Base-by-base conservation (phyloP, 371 early-diverging fungal genomes). In the Rhizomucor miehei region DNA sequence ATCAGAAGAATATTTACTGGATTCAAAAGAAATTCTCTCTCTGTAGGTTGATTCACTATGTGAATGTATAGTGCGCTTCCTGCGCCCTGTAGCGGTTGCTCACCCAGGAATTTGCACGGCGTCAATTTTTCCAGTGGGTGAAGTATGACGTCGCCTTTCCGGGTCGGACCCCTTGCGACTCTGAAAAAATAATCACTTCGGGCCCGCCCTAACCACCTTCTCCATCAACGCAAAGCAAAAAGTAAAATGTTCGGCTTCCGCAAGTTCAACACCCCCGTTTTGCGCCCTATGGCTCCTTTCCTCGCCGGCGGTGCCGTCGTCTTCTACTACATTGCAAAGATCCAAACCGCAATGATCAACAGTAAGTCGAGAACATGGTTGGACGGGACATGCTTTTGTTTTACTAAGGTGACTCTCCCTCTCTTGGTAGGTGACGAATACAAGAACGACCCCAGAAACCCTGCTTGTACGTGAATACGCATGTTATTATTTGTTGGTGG, bases 371-470 rank as follows among this genome's bases (percentile, higher is more conserved):
- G n/a, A n/a, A n/a, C n/a, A n/a, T n/a, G n/a, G n/a, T n/a, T n/a
- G n/a, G n/a, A n/a, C n/a, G 21, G 45, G 36, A 38, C 11, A 21
- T 14, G 10, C 3, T 48, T 16, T 16, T 50, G 20, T 44, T 51
- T n/a, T 14, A 35, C n/a, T 50, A 6, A 19, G 5, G 8, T 19
- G 24, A 52, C 35, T 24, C 52, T 50, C 39, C 23, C 34, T 38
- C 25, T 48, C 19, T 67, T n/a, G n/a, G n/a, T n/a, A 78, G 79
- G 60, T 51, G 79, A 79, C 0, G 66, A 75, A 25, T 79, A 73
- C 69, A 79, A 55, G 57, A 75, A 79, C 67, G 79, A 79, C 53
- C 79, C 79, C 64, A 72, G 79, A 71, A 79, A 79, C 71, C 79
- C 79, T 73, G 79, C 79, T 57, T 61, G 79, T 78, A 75, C 62